Evolutionary conservation across 257 asterid genomes (phyloP).

Genomic region (Solanum paucissectum): DNA sequence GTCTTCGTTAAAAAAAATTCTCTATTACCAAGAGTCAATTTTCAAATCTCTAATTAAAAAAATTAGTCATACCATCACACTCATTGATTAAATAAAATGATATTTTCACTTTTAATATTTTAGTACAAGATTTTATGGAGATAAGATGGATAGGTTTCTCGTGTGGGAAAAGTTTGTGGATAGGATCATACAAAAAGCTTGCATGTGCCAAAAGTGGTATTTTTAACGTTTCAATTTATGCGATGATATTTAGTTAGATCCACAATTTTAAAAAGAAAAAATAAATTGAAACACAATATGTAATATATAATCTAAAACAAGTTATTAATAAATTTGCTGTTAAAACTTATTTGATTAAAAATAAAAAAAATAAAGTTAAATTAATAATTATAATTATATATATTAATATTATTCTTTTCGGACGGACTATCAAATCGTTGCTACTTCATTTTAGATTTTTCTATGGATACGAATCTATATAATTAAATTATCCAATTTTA

Average conservation of each 20-base stretch:
- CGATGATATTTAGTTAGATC: neutral
- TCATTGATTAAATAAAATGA: neutral
- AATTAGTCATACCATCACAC: neutral
- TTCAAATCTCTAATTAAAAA: neutral
- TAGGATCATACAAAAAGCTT: neutral
- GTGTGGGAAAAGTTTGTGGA: neutral
- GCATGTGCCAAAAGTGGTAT: neutral
- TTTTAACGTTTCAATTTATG: neutral
- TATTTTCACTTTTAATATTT: neutral
- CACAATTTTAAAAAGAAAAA: neutral
- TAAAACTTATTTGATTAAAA: neutral
- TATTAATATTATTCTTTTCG: neutral
- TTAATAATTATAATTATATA: neutral
- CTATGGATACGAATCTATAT: neutral
- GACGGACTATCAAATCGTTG: neutral
- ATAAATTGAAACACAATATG: neutral
- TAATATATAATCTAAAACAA: neutral
- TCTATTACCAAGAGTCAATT: neutral
- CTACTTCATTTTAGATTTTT: neutral
- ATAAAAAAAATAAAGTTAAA: neutral
- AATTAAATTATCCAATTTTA: neutral
- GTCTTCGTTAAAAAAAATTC: neutral
- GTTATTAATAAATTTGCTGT: neutral
- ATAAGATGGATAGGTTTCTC: neutral
- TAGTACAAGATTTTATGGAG: neutral